Percentiles rank a stretch among this genome's conserved stretches.
These are phyloP conservation scores for Parietichytrium sp. DNA, from an alignment of 108 stramenopile species.

Conservation along the genomic window DNA sequence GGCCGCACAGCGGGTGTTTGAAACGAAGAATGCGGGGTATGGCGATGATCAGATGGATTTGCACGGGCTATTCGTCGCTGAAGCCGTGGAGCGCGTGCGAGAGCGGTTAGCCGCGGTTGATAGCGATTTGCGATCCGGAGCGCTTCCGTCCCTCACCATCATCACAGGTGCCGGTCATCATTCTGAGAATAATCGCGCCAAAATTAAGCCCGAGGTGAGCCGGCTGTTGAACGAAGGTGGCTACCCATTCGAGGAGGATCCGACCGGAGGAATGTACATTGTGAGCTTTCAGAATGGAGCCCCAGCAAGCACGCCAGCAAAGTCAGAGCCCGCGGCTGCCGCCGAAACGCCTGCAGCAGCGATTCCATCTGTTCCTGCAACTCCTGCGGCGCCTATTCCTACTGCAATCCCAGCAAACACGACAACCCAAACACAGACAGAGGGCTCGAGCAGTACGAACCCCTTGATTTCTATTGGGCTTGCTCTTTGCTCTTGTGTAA, in stretches of 20 bases:
- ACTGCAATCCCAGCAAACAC: too few species aligned
- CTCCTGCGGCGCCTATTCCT: too few species aligned
- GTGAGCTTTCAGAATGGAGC: not conserved
- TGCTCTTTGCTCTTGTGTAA: too few species aligned
- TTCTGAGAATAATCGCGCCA: not conserved
- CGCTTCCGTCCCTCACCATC: not conserved
- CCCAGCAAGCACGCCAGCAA: not conserved
- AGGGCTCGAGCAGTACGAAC: too few species aligned
- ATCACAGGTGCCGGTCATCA: constrained; percentile 11
- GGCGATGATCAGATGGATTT: constrained; percentile 20
- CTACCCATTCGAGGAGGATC: not conserved
- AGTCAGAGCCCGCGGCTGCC: not conserved
- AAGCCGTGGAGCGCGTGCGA: not conserved
- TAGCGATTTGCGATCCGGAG: not conserved
- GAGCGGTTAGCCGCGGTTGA: constrained; percentile 1
- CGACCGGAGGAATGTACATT: not conserved
- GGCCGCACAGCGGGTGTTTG: not conserved
- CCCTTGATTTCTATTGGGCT: too few species aligned
- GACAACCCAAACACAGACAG: too few species aligned
- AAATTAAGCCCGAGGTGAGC: constrained; percentile 10
- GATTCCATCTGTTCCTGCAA: too few species aligned
- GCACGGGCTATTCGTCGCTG: constrained; percentile 8
- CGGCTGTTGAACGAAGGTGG: not conserved
- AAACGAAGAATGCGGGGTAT: constrained; percentile 25
- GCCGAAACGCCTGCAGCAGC: too few species aligned